Evolutionary conservation across 2,329 filamentous ascomycete genomes (phyloP).

Genomic region (Cladosporium sp.): DNA sequence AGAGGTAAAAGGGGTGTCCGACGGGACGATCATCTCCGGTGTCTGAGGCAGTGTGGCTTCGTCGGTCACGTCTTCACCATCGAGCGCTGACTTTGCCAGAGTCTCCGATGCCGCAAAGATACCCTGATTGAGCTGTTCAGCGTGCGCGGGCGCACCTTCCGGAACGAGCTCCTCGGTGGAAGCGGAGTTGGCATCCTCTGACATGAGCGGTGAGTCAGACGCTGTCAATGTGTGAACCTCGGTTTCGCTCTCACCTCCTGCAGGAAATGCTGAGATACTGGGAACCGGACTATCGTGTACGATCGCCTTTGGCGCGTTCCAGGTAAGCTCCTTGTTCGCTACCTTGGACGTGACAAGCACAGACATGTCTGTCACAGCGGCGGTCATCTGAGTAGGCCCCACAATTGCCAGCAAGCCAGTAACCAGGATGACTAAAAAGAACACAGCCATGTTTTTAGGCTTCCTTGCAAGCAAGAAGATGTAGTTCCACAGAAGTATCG

Average conservation of each 20-base stretch:
- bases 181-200: not conserved
- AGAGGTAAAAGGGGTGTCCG: not conserved
- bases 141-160: not conserved
- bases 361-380: not conserved
- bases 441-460: conserved; percentile 53
- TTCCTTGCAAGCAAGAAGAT: conserved; percentile 54
- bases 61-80: not conserved
- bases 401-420: not conserved
- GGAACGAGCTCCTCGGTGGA: not conserved
- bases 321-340: not conserved
- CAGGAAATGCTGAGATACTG: too few relatives aligned
- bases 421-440: conserved; percentile 39
- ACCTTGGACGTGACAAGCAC: not conserved
- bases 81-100: not conserved
- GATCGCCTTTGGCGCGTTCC: too few relatives aligned
- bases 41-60: not conserved
- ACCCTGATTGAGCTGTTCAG: not conserved
- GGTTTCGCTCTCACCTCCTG: not conserved
- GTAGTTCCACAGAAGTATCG: conserved; percentile 55
- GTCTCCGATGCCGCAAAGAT: too few relatives aligned
- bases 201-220: not conserved
- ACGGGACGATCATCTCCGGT: not conserved
- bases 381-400: not conserved
- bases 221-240: not conserved
- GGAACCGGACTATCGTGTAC: not conserved